These are phyloP conservation scores for Aquilaria sinensis DNA, from an alignment of 345 rosid genomes.

Conservation along the genomic window DNA sequence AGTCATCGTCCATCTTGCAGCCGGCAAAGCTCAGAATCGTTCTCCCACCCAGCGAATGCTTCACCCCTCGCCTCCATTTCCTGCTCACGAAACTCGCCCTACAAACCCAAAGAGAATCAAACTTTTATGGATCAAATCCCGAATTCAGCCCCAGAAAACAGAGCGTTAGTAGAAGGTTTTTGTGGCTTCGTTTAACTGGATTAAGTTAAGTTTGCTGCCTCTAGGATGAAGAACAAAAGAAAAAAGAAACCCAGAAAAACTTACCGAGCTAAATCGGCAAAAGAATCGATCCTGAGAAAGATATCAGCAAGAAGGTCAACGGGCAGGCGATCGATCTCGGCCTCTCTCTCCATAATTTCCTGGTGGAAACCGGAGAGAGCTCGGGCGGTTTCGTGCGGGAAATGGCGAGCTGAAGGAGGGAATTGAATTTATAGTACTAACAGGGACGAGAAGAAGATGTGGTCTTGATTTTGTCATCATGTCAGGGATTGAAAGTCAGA, in stretches of 20 bases:
- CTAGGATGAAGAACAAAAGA: background rate
- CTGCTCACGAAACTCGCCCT: constrained; percentile 83
- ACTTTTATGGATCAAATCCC: background rate
- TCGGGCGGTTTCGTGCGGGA: constrained; percentile 2
- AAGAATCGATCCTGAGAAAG: constrained; percentile 48
- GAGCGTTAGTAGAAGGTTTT: no score
- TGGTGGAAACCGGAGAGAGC: background rate
- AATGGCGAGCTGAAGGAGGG: background rate
- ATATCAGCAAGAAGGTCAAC: constrained; percentile 70
- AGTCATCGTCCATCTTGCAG: constrained; percentile 78
- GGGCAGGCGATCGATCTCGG: constrained; percentile 73
- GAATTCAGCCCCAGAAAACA: background rate
- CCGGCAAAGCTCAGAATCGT: constrained; percentile 67
- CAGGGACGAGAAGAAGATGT: constrained; percentile 15
- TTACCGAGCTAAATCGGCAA: constrained; percentile 87
- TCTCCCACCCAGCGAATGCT: constrained; percentile 67
- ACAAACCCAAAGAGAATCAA: background rate
- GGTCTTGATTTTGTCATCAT: constrained; percentile 31
- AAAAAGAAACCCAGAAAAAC: constrained; percentile 9
- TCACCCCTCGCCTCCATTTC: constrained; percentile 89
- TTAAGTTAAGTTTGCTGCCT: no score
- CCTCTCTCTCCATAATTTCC: constrained; percentile 37
- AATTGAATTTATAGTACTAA: constrained; percentile 5
- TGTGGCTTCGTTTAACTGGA: no score
- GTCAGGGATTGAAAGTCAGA: constrained; percentile 4